A percentile compares a stretch with the other conserved stretches of the same genome.
phyloP scores from a whole-genome alignment of 768 basidiomycete genomes.

The Saitozyma podzolica region DNA sequence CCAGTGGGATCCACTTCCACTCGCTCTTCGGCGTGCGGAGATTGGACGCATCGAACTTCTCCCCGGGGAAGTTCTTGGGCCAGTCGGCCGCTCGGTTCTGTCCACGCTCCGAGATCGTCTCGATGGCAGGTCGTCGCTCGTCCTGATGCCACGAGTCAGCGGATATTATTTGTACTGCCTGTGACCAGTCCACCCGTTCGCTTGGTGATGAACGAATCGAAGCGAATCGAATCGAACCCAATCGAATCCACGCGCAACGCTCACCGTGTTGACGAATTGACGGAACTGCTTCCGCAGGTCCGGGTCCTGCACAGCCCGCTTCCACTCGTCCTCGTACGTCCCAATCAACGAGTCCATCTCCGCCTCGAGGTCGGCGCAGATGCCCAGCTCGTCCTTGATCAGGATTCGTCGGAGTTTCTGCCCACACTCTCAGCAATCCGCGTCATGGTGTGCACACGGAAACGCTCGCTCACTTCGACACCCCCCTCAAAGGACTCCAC shows the following conservation, averaged over 20 bases:
- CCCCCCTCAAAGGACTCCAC: conserved; percentile 70
- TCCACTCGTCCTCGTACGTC: conserved; percentile 72
- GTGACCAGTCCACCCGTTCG: too few relatives aligned
- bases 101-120: conserved; percentile 63
- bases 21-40: conserved; percentile 57
- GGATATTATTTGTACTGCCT: too few relatives aligned
- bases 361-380: conserved; percentile 67
- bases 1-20: conserved; percentile 65
- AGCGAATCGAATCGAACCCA: not conserved
- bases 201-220: too few relatives aligned
- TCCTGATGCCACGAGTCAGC: conserved; percentile 36
- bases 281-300: conserved; percentile 59
- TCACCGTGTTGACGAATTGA: conserved; percentile 67
- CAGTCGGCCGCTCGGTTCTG: conserved; percentile 69
- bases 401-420: conserved; percentile 64
- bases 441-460: too few relatives aligned
- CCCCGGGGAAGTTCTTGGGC: conserved; percentile 61
- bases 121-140: conserved; percentile 57
- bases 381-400: conserved; percentile 69
- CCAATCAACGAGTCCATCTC: conserved; percentile 68
- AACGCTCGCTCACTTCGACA: conserved; percentile 53
- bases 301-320: conserved; percentile 62
- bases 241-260: conserved; percentile 13
- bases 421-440: too few relatives aligned
- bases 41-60: conserved; percentile 42